Evolutionary conservation across 108 stramenopile genomes (phyloP), one percentile per base, ranked within the genome.

Genomic region (Pseudonitzschia delicatissima): DNA sequence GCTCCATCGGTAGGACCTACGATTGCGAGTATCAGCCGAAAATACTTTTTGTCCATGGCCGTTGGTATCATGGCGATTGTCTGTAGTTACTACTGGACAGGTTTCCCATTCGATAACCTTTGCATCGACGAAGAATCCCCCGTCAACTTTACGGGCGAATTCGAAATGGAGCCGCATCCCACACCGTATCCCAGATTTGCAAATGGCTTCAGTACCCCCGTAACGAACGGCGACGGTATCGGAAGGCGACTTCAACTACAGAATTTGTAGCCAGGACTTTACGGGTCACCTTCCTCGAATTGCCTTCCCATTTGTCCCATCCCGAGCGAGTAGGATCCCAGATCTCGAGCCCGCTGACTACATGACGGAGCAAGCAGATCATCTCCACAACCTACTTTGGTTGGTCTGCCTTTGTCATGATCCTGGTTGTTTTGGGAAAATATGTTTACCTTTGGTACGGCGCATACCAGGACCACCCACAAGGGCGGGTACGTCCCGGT

Each of bases 101-200:
- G 87, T 2, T 95, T 93, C 62, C 87, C 91, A 17, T 95, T 72
- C 62, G 94, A 95, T 69, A 93, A 91, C 67, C 52, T 95, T 12
- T 95, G 94, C 58, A 13, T 60, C 8, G 78, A 57, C 34, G 55
- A 61, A 20, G 29, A 42, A 42, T 44, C 6, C 20, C 23, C 50
- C 0, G 6, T 78, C 34, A 50, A 59, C 32, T 18, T 34, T 37
- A 28, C 51, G n/a, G 74, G 70, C 20, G 27, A 8, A 9, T 58
- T 37, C 34, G 68, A 45, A 18, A 21, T 51, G 0, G 2, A 26
- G 9, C n/a, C 33, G 20, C 11, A 49, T 3, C 32, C 23, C n/a
- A 13, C 25, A n/a, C n/a, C n/a, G 20, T 39, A 39, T 34, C 47
- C 44, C 26, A 39, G 13, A 7, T 35, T 44, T 31, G n/a, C n/a